Base-by-base conservation (phyloP, 2,329 filamentous ascomycete genomes). In the Tolypocladium tropicale region DNA sequence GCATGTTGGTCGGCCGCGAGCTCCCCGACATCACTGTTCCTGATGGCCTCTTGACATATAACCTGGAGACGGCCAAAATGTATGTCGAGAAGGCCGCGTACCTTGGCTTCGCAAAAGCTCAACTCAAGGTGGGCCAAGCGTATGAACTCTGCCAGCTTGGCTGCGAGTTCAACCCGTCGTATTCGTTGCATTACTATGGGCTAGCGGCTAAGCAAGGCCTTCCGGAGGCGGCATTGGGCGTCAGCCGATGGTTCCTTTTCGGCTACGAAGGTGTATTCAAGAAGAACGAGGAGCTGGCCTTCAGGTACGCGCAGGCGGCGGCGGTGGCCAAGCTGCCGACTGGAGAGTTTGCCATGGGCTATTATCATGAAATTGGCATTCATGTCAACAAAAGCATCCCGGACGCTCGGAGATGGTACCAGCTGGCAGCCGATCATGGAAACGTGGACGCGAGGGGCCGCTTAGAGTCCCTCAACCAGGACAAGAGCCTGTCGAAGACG, bases 191-290 rank as follows among this genome's bases (percentile, higher is more conserved):
- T 69, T 99, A 99, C 75, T 96, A 97, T 67, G 90, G 90, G 39
- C 79, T 99, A 34, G 93, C 94, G 25, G 89, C 94, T 14, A 86
- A 89, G 61, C 94, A 97, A 73, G 93, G 92, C 21, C 91, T 97
- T 65, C 79, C 91, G 0, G 94, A 99, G 69, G 94, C 93, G 0
- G 91, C 96, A 58, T 88, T 99, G 73, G 91, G 93, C 32, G 91
- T 99, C 59, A 97, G 93, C 72, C 94, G 96, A 72, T 99, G 94
- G 94, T 99, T 97, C 68, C 79, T 99, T 32, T 97, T 95, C 66
- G 94, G 94, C 3, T 92, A 94, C 61, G 93, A 97, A 62, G 88
- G 87, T 25, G 80, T 95, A 7, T 96, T 99, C 67, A 83, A 89
- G 58, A 97, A 97, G 78, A 97, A 96, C 65, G 94, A 99, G 72